Conservation (phyloP, 2,329 filamentous ascomycete genomes). For the Neurospora crassa region DNA sequence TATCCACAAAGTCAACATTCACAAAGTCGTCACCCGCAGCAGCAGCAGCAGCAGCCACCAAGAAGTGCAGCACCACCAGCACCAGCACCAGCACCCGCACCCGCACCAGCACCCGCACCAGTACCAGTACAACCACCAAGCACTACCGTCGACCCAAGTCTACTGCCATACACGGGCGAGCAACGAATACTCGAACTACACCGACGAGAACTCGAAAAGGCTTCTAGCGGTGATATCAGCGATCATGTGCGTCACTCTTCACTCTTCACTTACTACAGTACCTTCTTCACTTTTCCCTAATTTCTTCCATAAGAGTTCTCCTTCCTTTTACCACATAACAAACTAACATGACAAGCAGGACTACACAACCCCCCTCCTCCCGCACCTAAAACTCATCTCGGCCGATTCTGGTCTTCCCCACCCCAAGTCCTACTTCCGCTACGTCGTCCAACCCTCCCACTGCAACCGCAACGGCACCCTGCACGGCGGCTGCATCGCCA, state of each 20-base stretch:
- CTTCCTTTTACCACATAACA: too few species aligned
- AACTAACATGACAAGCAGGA: too few species aligned
- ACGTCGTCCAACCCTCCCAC: constrained; percentile 31
- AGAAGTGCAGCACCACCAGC: background rate
- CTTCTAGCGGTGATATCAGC: background rate
- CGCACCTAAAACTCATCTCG: constrained; percentile 31
- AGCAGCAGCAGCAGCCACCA: background rate
- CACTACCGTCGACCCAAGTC: background rate
- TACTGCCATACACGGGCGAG: constrained; percentile 6
- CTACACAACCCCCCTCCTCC: constrained; percentile 35
- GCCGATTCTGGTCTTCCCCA: constrained; percentile 25
- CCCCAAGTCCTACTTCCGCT: constrained; percentile 27
- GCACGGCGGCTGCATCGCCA: constrained; percentile 52
- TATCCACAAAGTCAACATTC: background rate
- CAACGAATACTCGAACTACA: constrained; percentile 9
- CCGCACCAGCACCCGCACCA: too few species aligned
- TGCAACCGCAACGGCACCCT: constrained; percentile 45
- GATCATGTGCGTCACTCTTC: background rate
- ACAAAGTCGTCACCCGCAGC: background rate
- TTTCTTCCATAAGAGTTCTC: too few species aligned
- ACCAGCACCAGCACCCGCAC: too few species aligned
- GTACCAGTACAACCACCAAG: background rate
- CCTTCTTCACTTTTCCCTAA: too few species aligned
- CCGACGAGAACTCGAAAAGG: background rate
- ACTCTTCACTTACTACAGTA: background rate